Percentiles rank a stretch among this genome's conserved stretches.
Conservation (phyloP, 2,329 filamentous ascomycete genomes). For the Colletotrichum sp. region DNA sequence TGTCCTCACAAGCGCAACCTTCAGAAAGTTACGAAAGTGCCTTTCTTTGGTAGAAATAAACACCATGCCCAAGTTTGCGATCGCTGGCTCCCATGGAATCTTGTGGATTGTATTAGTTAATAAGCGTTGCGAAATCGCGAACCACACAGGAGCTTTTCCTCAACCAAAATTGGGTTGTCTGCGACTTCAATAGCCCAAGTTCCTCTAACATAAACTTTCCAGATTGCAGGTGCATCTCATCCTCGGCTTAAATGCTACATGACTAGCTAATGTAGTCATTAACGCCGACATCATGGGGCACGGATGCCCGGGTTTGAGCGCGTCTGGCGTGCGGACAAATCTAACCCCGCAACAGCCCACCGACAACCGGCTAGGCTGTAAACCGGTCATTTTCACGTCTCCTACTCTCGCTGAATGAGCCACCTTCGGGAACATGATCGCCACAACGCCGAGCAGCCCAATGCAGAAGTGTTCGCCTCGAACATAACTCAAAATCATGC, state of each 20-base stretch:
- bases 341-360: not conserved
- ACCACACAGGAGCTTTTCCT: not conserved
- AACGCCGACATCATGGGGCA: not conserved
- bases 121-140: not conserved
- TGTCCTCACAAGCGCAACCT: not conserved
- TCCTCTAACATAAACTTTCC: not conserved
- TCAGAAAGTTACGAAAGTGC: not conserved
- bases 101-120: not conserved
- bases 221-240: not conserved
- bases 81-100: not conserved
- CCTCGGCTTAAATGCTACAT: not conserved
- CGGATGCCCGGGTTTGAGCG: not conserved
- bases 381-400: not conserved
- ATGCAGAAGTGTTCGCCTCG: not conserved
- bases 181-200: not conserved
- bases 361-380: not conserved
- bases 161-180: not conserved
- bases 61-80: not conserved
- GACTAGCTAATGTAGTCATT: not conserved
- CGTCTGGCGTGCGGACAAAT: not conserved
- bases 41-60: conserved; percentile 2
- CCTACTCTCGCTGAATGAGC: not conserved
- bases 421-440: not conserved
- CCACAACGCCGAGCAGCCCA: not conserved
- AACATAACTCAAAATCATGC: not conserved